Conservation (phyloP, 768 basidiomycete species). For the Calocera viscosa region DNA sequence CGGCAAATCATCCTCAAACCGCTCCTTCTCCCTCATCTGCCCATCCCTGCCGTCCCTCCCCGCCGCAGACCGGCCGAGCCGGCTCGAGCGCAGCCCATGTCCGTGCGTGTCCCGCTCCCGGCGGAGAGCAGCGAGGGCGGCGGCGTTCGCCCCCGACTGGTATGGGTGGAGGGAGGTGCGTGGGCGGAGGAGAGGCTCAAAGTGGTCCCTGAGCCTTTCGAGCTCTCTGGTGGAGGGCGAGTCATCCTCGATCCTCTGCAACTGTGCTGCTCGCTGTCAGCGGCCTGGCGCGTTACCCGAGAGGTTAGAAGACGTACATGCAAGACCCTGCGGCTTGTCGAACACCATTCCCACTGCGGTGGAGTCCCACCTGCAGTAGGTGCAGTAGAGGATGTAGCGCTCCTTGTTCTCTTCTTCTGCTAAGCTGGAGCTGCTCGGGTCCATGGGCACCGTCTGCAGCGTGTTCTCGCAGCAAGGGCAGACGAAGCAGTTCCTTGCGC, state of each 20-base stretch:
- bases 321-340: conserved; percentile 92
- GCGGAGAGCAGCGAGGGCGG: neutral
- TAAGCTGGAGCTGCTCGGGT: conserved; percentile 25
- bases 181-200: conserved; percentile 79
- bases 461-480: conserved; percentile 90
- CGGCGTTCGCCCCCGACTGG: neutral
- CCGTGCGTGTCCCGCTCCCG: neutral
- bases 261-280: conserved; percentile 47
- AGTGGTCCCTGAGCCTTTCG: conserved; percentile 90
- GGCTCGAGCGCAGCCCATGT: neutral
- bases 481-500: conserved; percentile 93
- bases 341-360: conserved; percentile 82
- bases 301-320: conserved; percentile 42
- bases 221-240: conserved; percentile 78
- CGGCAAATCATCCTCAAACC: conserved; percentile 6
- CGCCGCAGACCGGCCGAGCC: neutral
- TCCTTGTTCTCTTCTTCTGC: conserved; percentile 6
- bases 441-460: conserved; percentile 79
- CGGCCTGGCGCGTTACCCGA: neutral
- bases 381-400: conserved; percentile 73
- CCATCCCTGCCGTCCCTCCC: neutral
- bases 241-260: conserved; percentile 81
- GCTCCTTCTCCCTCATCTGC: neutral
- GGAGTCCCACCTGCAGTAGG: conserved; percentile 91
- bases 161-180: conserved; percentile 10